These are phyloP conservation scores for Arthrinium phaeospermum DNA, from an alignment of 2,329 filamentous ascomycete genomes.

Conservation along the genomic window DNA sequence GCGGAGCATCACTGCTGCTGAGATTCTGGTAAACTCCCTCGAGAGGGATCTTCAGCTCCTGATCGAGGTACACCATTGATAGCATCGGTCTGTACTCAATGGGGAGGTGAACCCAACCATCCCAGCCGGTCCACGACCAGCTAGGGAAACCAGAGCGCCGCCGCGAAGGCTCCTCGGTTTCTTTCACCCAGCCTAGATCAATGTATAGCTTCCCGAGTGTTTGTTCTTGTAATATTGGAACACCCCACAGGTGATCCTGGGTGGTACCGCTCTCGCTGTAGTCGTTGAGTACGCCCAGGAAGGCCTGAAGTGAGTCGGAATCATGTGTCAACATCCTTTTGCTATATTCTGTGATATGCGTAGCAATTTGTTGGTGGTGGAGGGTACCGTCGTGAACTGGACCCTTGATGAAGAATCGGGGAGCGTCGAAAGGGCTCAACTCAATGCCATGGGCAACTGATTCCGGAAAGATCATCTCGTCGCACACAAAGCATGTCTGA, in stretches of 20 bases:
- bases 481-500: neutral
- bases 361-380: neutral
- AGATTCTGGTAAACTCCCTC: neutral
- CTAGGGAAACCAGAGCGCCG: neutral
- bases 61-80: neutral
- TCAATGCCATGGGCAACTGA: neutral
- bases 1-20: neutral
- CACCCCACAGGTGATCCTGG: neutral
- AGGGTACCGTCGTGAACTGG: too few relatives aligned
- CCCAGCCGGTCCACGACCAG: neutral
- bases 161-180: too few relatives aligned
- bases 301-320: neutral
- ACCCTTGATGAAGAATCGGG: neutral
- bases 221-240: neutral
- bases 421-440: neutral
- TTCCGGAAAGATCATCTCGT: neutral
- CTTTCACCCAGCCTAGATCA: neutral
- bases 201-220: neutral
- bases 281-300: neutral
- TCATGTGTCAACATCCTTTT: neutral
- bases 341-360: neutral
- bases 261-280: neutral
- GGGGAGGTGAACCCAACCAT: neutral
- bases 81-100: fast-evolving
- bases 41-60: neutral